These are phyloP conservation scores for Dichotomocladium elegans DNA, from an alignment of 371 early-diverging fungal genomes.

Conservation along the genomic window DNA sequence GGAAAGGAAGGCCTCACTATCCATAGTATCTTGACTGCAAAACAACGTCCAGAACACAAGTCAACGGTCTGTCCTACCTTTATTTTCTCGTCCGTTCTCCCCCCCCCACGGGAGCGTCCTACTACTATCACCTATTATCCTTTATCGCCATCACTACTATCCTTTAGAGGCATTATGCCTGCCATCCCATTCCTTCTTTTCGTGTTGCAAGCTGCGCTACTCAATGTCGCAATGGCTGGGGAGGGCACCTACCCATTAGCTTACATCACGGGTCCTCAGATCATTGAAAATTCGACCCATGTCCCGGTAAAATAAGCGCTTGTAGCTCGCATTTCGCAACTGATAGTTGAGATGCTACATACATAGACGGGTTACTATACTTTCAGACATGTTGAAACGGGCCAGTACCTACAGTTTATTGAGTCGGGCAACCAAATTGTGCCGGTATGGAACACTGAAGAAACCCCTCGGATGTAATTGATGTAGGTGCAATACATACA, in stretches of 20 bases:
- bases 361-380: constrained; percentile 28
- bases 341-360: neutral
- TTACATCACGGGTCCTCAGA: constrained; percentile 20
- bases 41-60: no score
- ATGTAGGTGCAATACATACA: neutral
- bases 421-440: constrained; percentile 23
- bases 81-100: neutral
- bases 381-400: constrained; percentile 25
- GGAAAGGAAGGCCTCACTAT: neutral
- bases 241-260: constrained; percentile 25
- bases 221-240: constrained; percentile 8
- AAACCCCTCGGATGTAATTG: no score
- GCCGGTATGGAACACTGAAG: constrained; percentile 4
- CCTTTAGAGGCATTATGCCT: no score
- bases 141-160: no score
- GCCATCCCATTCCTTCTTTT: constrained; percentile 7
- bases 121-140: no score
- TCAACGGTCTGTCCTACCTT: neutral
- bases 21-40: no score
- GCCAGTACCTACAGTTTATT: constrained; percentile 28
- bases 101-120: no score
- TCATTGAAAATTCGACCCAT: constrained; percentile 24
- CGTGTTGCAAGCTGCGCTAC: neutral
- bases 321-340: neutral
- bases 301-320: constrained; percentile 18